Base-by-base conservation (phyloP, 495 filamentous ascomycete genomes). In the Aspergillus ostianus region DNA sequence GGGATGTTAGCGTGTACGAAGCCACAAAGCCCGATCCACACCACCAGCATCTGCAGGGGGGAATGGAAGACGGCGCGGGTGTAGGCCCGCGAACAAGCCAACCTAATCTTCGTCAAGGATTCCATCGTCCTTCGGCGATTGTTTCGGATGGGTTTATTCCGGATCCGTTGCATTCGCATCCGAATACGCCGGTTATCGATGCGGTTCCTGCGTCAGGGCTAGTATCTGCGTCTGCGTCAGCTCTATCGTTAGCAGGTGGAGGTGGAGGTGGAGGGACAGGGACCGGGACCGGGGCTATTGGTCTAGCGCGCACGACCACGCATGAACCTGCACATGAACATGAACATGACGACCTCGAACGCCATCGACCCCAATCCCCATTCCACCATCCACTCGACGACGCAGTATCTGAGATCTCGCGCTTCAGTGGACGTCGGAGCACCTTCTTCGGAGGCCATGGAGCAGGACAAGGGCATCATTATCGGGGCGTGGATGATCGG, bases 391-490 rank as follows among this genome's bases (percentile, higher is more conserved):
- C 62, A 0, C 63, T 63, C 8, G 68, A 69, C 55, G 70, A 75
- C 55, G 58, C 56, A 21, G 51, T 71, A 19, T 78, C 73, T 26
- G 60, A 66, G 19, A 57, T 76, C 13, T 77, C 75, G 23, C 60
- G 56, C 27, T 57, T 66, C 3, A n/a, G 15, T 32, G 30, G 30
- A 8, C 30, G 8, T 1, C 30, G 30, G 30, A 12, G 1, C 30
- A 32, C 30, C 1, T 1, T 32, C 3, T 32, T 3, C 10, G 30
- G 30, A 32, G 30, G 10, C 7, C 30, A 8, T 7, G 30, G 30
- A 32, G 7, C 10, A 32, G 30, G 23, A 32, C 26, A 41, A 1
- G 26, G 50, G 8, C 47, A 50, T 18, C 47, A 50, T 18, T 20
- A 50, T 4, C 51, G 61, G 41, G 64, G 55, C 13, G 49, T 58